Base-by-base conservation (phyloP, 2,329 filamentous ascomycete genomes). In the Aureobasidium sp. region DNA sequence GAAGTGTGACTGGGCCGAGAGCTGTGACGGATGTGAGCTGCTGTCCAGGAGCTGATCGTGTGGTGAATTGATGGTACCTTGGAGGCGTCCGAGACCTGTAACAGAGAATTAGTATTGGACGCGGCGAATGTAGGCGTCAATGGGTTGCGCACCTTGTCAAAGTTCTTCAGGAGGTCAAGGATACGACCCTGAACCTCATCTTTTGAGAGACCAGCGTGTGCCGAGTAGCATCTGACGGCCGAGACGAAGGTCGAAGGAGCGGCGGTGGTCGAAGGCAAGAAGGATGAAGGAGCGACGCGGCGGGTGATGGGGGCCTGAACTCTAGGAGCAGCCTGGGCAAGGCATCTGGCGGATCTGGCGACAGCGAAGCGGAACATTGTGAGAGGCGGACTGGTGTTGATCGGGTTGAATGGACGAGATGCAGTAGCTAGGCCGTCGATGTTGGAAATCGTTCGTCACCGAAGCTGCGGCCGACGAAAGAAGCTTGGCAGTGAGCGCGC, bases 341-440 rank as follows among this genome's bases (percentile, higher is more conserved):
- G 73, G 66, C 73, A 77, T 74, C 85, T 82, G 76, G 88, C 85
- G 73, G 89, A 88, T 79, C 89, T 89, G 81, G 93, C 82, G 76
- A 94, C 78, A 74, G 89, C 87, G 77, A 89, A 86, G 81, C 93
- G 90, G 84, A 97, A 92, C 93, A 97, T 97, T 68, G 72, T 86
- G 79, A 70, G 66, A n/a, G 61, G 52, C n/a, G 61, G 26, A 39
- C 2, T 47, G 47, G 26, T 34, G 20, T 8, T 26, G 37, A 13
- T 37, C 26, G 62, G 29, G 34, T 15, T 36, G 61, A 32, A 41
- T 24, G 26, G 39, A 44, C 10, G 24, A 13, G 5, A 51, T 6
- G 60, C 4, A 13, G 15, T 7, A 41, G 36, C 50, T 44, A n/a
- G 39, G 26, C 52, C 15, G 52, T 44, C 15, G 52, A 15, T 44